phyloP scores from a whole-genome alignment of 148 eudicot genomes.

The Rhododendron mucronatum region DNA sequence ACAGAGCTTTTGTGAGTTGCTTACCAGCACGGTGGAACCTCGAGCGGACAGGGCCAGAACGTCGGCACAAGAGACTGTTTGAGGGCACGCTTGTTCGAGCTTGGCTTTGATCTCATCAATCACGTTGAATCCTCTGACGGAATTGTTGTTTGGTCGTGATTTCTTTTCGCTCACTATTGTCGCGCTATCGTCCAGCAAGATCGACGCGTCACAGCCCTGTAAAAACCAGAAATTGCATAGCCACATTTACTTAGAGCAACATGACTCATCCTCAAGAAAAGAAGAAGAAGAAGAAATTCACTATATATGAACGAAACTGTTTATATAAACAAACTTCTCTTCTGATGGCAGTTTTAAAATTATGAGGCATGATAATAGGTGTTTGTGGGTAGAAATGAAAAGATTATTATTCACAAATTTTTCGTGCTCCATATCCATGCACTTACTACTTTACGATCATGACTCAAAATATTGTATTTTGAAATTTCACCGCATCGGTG shows the following conservation, averaged over 20 bases:
- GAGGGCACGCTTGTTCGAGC: slow-evolving; percentile 73
- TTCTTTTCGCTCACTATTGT: slow-evolving; percentile 62
- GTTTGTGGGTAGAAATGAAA: neutral
- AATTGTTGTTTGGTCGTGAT: slow-evolving; percentile 64
- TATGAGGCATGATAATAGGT: neutral
- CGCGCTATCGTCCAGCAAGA: slow-evolving; percentile 60
- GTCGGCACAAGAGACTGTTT: slow-evolving; percentile 86
- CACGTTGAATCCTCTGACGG: slow-evolving; percentile 78
- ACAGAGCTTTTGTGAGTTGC: neutral
- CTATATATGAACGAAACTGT: no score
- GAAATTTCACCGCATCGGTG: neutral
- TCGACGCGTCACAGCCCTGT: slow-evolving; percentile 91
- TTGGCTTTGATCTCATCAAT: slow-evolving; percentile 77
- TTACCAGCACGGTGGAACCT: slow-evolving; percentile 68
- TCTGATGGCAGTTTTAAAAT: neutral
- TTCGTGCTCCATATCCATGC: neutral
- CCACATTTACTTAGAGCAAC: neutral
- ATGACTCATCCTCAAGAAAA: no score
- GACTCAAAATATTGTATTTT: neutral
- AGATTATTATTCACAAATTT: neutral
- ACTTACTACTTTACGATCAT: neutral
- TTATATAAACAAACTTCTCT: no score
- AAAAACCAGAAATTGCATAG: neutral
- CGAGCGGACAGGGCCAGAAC: slow-evolving; percentile 84
- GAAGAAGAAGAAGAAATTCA: no score